These are phyloP conservation scores for Amanita inopinata DNA, from an alignment of 768 basidiomycete species.

Conservation along the genomic window DNA sequence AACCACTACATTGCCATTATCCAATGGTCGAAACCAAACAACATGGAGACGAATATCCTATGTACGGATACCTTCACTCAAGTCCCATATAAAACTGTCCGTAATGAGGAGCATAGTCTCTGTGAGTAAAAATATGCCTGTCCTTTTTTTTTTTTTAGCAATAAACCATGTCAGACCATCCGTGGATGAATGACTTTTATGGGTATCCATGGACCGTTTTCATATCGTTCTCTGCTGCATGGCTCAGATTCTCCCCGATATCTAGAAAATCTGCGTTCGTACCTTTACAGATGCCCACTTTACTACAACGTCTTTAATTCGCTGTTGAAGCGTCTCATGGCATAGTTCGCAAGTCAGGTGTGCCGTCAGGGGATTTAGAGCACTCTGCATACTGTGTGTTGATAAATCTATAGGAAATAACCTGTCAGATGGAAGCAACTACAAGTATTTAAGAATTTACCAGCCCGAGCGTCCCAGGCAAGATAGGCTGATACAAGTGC, in stretches of 20 bases:
- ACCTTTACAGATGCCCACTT: slow-evolving; percentile 26
- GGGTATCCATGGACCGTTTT: not conserved
- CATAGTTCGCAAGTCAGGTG: slow-evolving; percentile 21
- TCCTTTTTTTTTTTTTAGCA: no score
- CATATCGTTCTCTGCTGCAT: slow-evolving; percentile 5
- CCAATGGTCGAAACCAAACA: no score
- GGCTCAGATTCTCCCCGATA: not conserved
- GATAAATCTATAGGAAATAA: slow-evolving; percentile 18
- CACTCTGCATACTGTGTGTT: slow-evolving; percentile 17
- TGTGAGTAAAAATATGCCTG: no score
- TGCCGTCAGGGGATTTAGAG: slow-evolving; percentile 19
- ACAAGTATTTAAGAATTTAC: slow-evolving; percentile 14
- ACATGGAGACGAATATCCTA: no score
- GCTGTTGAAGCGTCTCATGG: slow-evolving; percentile 14
- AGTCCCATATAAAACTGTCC: no score
- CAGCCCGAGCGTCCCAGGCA: slow-evolving; percentile 27
- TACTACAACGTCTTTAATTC: slow-evolving; percentile 19
- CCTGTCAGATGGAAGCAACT: not conserved
- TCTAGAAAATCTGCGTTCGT: not conserved
- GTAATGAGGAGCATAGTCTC: no score
- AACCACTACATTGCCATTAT: no score
- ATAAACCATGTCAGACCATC: not conserved
- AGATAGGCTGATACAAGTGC: slow-evolving; percentile 25
- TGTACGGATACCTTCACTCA: no score
- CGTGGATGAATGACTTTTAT: not conserved